A percentile compares a stretch with the other conserved stretches of the same genome.
These are phyloP conservation scores for Saccharomycopsis sp. DNA, from an alignment of 805 yeast genomes.

Conservation along the genomic window DNA sequence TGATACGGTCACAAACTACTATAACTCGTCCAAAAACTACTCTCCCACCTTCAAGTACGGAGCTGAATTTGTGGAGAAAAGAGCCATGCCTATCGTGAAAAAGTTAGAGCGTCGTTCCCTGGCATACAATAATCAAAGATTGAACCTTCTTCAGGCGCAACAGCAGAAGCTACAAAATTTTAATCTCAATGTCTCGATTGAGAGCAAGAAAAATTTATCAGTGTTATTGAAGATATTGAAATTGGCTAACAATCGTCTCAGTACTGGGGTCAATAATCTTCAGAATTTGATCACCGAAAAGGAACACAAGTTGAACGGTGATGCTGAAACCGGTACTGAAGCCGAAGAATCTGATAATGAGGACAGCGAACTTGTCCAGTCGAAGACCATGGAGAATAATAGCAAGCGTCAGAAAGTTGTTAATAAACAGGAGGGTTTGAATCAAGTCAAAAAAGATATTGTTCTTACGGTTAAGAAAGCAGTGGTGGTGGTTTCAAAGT, in stretches of 20 bases:
- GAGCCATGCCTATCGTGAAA: conserved; percentile 19
- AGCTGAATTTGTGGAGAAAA: conserved; percentile 21
- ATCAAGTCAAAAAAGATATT: conserved; percentile 68
- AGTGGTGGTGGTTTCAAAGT: conserved; percentile 76
- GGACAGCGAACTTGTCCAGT: conserved; percentile 26
- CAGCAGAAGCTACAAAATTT: conserved; percentile 18
- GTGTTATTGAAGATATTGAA: conserved; percentile 75
- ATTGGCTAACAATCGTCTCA: conserved; percentile 72
- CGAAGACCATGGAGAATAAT: not conserved
- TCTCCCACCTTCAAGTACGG: conserved; percentile 21
- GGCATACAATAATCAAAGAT: not conserved
- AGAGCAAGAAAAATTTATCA: conserved; percentile 66
- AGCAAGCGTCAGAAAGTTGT: conserved; percentile 1
- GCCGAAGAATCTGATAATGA: conserved; percentile 24
- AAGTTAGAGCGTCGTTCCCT: conserved; percentile 10
- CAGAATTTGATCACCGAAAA: conserved; percentile 47
- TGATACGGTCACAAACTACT: conserved; percentile 18
- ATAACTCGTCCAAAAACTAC: conserved; percentile 20
- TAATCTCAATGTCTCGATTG: conserved; percentile 43
- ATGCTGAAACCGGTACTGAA: conserved; percentile 17
- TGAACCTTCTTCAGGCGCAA: conserved; percentile 9
- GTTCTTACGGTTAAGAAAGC: conserved; percentile 85
- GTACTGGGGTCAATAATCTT: conserved; percentile 55
- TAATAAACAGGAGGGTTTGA: conserved; percentile 21
- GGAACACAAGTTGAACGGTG: conserved; percentile 32